Percentiles rank a stretch among this genome's conserved stretches.
These are phyloP conservation scores for Fusarium sp. DNA, from an alignment of 2,329 filamentous ascomycete species.

Conservation along the genomic window DNA sequence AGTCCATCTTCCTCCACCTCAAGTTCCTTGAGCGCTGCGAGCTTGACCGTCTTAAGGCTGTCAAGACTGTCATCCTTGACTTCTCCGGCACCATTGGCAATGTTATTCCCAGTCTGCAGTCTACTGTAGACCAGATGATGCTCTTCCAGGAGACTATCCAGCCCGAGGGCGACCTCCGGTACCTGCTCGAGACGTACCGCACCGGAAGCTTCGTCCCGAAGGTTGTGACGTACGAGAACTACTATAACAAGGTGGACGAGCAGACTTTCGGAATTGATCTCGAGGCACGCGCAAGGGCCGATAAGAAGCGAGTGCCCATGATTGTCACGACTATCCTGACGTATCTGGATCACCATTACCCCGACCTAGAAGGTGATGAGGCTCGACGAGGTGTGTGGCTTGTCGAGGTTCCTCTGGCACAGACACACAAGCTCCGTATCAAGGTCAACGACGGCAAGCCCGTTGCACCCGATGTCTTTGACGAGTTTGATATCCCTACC, in stretches of 20 bases:
- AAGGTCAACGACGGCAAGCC: constrained; percentile 89
- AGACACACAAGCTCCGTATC: constrained; percentile 86
- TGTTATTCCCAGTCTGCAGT: constrained; percentile 95
- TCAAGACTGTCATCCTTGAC: constrained; percentile 97
- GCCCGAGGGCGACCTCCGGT: constrained; percentile 87
- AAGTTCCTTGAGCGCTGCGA: constrained; percentile 98
- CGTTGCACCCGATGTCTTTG: constrained; percentile 79
- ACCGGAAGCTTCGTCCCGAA: constrained; percentile 93
- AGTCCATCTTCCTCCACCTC: constrained; percentile 91
- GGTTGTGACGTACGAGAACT: constrained; percentile 96
- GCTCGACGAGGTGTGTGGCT: constrained; percentile 94
- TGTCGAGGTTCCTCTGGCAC: constrained; percentile 86
- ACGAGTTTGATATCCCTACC: constrained; percentile 93
- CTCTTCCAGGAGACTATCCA: constrained; percentile 99
- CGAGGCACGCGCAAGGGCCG: constrained; percentile 91
- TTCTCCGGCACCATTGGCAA: constrained; percentile 98
- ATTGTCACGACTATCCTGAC: constrained; percentile 94
- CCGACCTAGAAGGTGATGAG: constrained; percentile 96
- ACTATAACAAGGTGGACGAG: constrained; percentile 98
- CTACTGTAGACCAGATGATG: constrained; percentile 98
- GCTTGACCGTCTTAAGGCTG: constrained; percentile 93
- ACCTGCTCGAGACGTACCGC: constrained; percentile 95
- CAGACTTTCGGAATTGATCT: constrained; percentile 98
- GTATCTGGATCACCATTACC: constrained; percentile 96
- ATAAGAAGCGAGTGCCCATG: constrained; percentile 94